A percentile compares a stretch with the other conserved stretches of the same genome.
Evolutionary conservation across 345 rosid genomes (phyloP).

Genomic region (Corchorus olitorius): DNA sequence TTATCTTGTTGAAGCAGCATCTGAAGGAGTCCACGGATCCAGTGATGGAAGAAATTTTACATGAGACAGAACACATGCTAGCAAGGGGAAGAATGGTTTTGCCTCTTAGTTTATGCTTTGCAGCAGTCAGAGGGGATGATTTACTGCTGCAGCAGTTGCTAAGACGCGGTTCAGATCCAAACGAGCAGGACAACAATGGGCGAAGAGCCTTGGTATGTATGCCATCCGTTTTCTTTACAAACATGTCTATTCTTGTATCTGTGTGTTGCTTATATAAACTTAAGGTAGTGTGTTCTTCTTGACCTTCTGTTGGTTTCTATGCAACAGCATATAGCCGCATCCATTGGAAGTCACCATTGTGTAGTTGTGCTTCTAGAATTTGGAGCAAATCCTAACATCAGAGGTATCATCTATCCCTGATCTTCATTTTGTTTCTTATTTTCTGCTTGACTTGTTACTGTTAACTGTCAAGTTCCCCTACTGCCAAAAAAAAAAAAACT

Average conservation of each 20-base stretch:
- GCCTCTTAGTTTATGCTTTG: constrained; percentile 80
- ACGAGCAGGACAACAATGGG: constrained; percentile 59
- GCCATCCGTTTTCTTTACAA: neutral
- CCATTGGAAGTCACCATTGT: constrained; percentile 66
- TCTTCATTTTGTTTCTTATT: neutral
- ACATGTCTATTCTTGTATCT: neutral
- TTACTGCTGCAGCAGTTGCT: constrained; percentile 72
- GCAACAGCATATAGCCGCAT: constrained; percentile 83
- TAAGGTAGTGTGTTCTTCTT: neutral
- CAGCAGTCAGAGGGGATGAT: constrained; percentile 85
- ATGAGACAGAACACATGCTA: constrained; percentile 71
- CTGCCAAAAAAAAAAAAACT: no score
- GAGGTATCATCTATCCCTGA: constrained; percentile 43
- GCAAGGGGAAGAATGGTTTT: constrained; percentile 77
- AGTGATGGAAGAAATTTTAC: constrained; percentile 53
- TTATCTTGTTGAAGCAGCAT: constrained; percentile 52
- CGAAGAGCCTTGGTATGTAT: constrained; percentile 65
- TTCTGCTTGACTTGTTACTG: neutral
- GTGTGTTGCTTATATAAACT: neutral
- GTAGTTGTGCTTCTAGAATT: constrained; percentile 64
- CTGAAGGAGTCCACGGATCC: constrained; percentile 65
- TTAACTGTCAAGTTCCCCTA: neutral
- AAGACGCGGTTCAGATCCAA: constrained; percentile 64
- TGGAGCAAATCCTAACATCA: constrained; percentile 74
- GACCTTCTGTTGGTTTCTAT: constrained; percentile 7